Base-by-base conservation (phyloP, 768 basidiomycete species). In the Boletus rubescentipes region DNA sequence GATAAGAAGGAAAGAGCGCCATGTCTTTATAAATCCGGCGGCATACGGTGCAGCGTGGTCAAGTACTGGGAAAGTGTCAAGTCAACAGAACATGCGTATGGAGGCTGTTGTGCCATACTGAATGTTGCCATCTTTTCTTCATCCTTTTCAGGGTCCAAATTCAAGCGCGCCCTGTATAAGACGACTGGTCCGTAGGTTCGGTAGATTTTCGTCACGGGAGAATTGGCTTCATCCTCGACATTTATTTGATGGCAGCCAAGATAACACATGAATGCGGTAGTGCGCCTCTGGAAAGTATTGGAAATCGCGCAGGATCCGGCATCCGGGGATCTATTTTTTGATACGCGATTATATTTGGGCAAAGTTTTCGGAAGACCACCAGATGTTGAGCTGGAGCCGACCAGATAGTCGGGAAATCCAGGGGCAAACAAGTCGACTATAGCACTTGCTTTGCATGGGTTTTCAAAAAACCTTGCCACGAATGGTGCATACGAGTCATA, bases 391-490 rank as follows among this genome's bases (percentile, higher is more conserved):
- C 53, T 55, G 9, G 63, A 65, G 15, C 21, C 23, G n/a, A 16
- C 37, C 6, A 64, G 52, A 23, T 34, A 61, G 38, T 54, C 55
- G 11, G 63, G 63, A 2, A 64, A 8, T 29, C 63, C 63, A 1
- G 60, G 63, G 2, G 60, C 49, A 36, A 61, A 42, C 3, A 59
- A 35, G 31, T 64, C 11, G 29, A 32, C 32, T 18, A 61, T 9
- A 4, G 23, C 50, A 12, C 29, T 34, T n/a, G 34, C 45, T 34
- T n/a, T 48, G 9, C 47, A 56, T 2, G 57, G 51, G 18, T 15
- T 55, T 12, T 63, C 45, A 2, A 37, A 49, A 42, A 56, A 46
- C 35, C 36, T 51, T 7, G 57, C 31, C 8, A 61, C 5, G 30
- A 61, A 55, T 3, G 62, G 59, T 4, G 46, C 21, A 8, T 61